Evolutionary conservation across 768 basidiomycete genomes (phyloP).

Genomic region (Boletus rubescentipes): DNA sequence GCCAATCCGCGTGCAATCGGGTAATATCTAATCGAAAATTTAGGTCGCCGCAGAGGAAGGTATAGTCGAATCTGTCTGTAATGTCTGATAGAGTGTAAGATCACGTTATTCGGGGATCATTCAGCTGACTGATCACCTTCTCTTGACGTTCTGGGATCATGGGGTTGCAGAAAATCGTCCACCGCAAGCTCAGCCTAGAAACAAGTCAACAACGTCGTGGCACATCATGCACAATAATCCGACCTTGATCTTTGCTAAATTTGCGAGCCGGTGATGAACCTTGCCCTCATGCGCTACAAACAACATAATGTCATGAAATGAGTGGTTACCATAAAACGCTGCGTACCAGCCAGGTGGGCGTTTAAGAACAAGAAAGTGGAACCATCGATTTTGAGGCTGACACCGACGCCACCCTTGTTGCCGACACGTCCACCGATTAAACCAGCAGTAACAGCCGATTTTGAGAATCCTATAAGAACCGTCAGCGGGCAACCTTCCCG

Average conservation of each 20-base stretch:
- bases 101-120: background rate
- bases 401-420: conserved; percentile 93
- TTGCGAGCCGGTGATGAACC: conserved; percentile 76
- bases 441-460: conserved; percentile 83
- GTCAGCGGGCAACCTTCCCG: background rate
- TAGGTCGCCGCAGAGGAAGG: conserved; percentile 87
- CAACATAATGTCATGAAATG: background rate
- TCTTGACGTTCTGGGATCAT: conserved; percentile 63
- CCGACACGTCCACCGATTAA: conserved; percentile 89
- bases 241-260: conserved; percentile 88
- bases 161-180: conserved; percentile 67
- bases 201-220: conserved; percentile 2
- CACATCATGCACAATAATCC: background rate
- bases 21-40: conserved; percentile 91
- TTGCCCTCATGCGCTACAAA: conserved; percentile 71
- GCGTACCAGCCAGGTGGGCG: conserved; percentile 80
- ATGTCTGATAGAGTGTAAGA: conserved; percentile 46
- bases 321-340: background rate
- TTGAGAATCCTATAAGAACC: conserved; percentile 57
- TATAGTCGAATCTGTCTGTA: conserved; percentile 86
- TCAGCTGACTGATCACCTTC: conserved; percentile 51
- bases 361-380: conserved; percentile 87
- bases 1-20: conserved; percentile 91
- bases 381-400: conserved; percentile 80
- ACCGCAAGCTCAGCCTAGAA: conserved; percentile 69